Evolutionary conservation across 306 rosid genomes (phyloP).

Genomic region (Cucumis hystrix): DNA sequence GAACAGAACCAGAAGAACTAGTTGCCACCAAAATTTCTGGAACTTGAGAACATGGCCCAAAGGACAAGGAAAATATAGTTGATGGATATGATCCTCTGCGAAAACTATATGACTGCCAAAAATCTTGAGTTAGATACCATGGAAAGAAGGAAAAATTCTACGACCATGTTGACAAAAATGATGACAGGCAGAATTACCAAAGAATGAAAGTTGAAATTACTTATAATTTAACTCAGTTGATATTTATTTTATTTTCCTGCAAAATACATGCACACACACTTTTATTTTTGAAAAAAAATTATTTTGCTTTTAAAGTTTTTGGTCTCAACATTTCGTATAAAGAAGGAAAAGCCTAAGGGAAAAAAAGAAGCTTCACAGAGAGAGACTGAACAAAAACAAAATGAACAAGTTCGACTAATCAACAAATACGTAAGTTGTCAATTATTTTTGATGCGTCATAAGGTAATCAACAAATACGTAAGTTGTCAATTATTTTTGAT

Average conservation of each 20-base stretch:
- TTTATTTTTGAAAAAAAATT: too few relatives aligned
- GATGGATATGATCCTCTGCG: conserved; percentile 91
- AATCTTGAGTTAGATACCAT: conserved; percentile 20
- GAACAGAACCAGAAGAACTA: conserved; percentile 91
- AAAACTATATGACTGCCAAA: conserved; percentile 73
- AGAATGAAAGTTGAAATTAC: too few relatives aligned
- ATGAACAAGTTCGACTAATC: too few relatives aligned
- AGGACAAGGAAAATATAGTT: conserved; percentile 75
- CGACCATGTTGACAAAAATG: too few relatives aligned
- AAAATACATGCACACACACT: too few relatives aligned
- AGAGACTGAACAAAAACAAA: too few relatives aligned
- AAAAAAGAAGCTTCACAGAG: neutral
- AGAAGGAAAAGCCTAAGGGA: neutral
- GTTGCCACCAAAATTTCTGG: conserved; percentile 86
- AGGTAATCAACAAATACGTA: neutral
- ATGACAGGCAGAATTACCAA: too few relatives aligned
- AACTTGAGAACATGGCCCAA: conserved; percentile 62
- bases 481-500: neutral
- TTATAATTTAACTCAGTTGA: too few relatives aligned
- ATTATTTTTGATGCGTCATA: neutral
- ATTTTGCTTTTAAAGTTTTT: too few relatives aligned
- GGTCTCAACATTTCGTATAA: too few relatives aligned
- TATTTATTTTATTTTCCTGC: too few relatives aligned
- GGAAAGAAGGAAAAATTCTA: neutral
- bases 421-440: neutral